These are phyloP conservation scores for Astragalus membranaceus DNA, from an alignment of 306 rosid genomes.

Conservation along the genomic window DNA sequence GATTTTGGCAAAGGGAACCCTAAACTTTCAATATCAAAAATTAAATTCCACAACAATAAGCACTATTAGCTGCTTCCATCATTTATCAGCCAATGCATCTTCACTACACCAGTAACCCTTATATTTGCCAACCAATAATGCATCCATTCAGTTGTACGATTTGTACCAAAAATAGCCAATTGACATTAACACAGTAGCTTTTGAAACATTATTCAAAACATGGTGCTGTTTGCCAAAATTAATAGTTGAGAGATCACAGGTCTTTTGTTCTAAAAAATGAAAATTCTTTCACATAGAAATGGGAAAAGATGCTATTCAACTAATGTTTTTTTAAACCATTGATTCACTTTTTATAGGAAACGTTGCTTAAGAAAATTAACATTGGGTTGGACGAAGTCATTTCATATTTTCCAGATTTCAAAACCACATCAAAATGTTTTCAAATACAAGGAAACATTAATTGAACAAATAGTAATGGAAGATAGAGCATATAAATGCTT, in stretches of 20 bases:
- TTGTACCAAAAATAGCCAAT: background rate
- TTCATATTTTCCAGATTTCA: background rate
- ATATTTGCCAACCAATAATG: background rate
- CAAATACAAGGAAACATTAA: background rate
- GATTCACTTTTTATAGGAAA: background rate
- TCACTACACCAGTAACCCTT: background rate
- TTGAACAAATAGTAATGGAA: background rate
- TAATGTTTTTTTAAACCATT: background rate
- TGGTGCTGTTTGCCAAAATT: background rate
- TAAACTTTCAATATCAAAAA: background rate
- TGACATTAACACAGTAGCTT: background rate
- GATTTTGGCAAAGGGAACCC: background rate
- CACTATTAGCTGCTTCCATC: background rate
- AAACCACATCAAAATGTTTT: background rate
- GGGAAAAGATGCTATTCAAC: background rate
- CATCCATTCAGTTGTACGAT: background rate
- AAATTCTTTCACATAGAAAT: background rate
- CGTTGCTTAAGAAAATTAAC: background rate
- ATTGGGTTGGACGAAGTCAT: background rate
- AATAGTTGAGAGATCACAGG: background rate
- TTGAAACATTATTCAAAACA: background rate
- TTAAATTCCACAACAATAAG: background rate
- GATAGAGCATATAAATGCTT: background rate
- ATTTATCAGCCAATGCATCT: background rate
- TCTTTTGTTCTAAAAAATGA: background rate